Evolutionary conservation across 208 protist genomes (phyloP), one percentile per base, ranked within the genome.

Genomic region (Porcisia deanei): DNA sequence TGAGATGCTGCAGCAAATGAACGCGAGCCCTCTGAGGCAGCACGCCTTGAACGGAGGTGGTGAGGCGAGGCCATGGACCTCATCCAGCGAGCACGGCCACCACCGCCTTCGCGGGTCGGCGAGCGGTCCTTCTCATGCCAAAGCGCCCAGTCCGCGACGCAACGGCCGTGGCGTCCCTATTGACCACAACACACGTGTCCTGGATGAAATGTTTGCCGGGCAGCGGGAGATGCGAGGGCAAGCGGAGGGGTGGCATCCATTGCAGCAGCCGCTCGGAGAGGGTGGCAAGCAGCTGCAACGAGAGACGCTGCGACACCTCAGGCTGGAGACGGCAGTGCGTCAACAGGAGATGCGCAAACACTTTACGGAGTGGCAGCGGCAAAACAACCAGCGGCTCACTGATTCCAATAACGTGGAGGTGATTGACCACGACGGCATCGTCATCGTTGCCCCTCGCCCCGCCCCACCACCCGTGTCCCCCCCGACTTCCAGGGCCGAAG

Each of bases 1-100:
- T 69, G 88, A 90, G 65, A 84, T 86, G 75, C 80, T 95, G 39
- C 85, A 90, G 81, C 82, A 81, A 37, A 80, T 95, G 68, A 90
- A 95, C 58, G 74, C 81, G 45, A 82, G 76, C 25, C 81, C 81
- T 4, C 73, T 55, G 57, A 82, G 75, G 68, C 34, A 53, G 52
- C 65, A 61, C 68, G 9, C 34, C 37, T 47, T 57, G 52, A 45
- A n/a, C 39, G 43, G 70, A 54, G 39, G 55, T 16, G 67, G 59
- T 14, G 78, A 82, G 37, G 63, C 72, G 25, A 20, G 47, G 41
- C 76, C 60, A 10, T 30, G 41, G 7, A 8, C 63, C 7, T 67
- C 22, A 30, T 37, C 16, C 10, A 43, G 64, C 53, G 74, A 47
- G 61, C 41, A 57, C 47, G 52, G 47, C 45, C n/a, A 43, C 30